Percentiles rank a stretch among this genome's conserved stretches.
Evolutionary conservation across 2,329 filamentous ascomycete species (phyloP).

Genomic region (Teratosphaeria zuluensis): DNA sequence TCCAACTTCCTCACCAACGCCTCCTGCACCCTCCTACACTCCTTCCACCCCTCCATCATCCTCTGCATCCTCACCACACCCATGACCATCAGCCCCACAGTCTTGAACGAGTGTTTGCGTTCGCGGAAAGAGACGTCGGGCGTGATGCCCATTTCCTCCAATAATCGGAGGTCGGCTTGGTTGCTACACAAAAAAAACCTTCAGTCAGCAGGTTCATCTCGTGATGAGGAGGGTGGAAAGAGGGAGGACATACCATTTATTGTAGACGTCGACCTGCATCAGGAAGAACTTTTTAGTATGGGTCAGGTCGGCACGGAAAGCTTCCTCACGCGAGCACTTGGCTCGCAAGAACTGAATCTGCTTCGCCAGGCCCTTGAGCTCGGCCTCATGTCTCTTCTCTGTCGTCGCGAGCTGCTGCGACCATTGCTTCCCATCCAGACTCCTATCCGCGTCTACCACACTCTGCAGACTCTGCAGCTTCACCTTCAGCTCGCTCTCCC

Average conservation of each 20-base stretch:
- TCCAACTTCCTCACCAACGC: constrained; percentile 37
- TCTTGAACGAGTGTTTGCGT: constrained; percentile 35
- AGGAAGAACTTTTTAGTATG: constrained; percentile 80
- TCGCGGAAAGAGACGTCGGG: constrained; percentile 37
- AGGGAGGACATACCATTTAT: constrained; percentile 66
- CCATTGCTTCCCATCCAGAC: constrained; percentile 15
- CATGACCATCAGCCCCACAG: constrained; percentile 40
- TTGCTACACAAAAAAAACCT: constrained; percentile 55
- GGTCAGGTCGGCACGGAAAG: constrained; percentile 67
- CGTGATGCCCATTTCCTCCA: constrained; percentile 69
- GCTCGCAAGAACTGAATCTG: constrained; percentile 89
- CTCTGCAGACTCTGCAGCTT: constrained; percentile 19
- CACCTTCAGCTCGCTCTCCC: constrained; percentile 27
- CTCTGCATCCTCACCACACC: constrained; percentile 44
- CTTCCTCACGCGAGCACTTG: constrained; percentile 68
- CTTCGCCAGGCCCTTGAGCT: constrained; percentile 72
- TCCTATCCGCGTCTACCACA: constrained; percentile 11
- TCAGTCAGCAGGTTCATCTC: background rate
- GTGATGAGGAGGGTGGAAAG: background rate
- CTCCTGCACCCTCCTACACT: constrained; percentile 40
- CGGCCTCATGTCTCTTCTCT: constrained; percentile 60
- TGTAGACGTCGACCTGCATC: constrained; percentile 70
- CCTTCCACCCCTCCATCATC: constrained; percentile 40
- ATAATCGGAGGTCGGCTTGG: constrained; percentile 76
- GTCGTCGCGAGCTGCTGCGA: constrained; percentile 48